Evolutionary conservation across 805 yeast genomes (phyloP).

Genomic region (Zygosaccharomyces rouxii): DNA sequence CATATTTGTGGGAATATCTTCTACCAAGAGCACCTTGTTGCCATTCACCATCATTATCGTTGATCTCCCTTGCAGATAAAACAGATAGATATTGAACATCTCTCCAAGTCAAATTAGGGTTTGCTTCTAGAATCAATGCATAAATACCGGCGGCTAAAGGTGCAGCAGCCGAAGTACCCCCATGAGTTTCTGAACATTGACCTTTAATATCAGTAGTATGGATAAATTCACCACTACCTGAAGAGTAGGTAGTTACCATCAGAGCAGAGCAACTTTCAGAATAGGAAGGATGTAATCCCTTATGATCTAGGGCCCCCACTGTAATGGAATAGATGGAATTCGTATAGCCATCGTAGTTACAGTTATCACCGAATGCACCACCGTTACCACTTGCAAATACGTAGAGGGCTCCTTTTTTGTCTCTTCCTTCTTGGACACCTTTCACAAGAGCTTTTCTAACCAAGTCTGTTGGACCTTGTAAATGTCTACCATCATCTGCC

Average conservation of each 20-base stretch:
- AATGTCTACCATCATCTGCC: constrained; percentile 80
- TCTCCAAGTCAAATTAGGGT: constrained; percentile 91
- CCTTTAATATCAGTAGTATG: constrained; percentile 78
- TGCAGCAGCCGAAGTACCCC: constrained; percentile 99
- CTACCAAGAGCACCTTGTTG: constrained; percentile 65
- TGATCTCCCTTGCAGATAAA: constrained; percentile 62
- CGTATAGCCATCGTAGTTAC: constrained; percentile 97
- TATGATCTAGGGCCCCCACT: constrained; percentile 86
- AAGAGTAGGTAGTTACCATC: constrained; percentile 86
- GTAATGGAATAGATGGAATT: constrained; percentile 93
- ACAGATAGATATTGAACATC: constrained; percentile 86
- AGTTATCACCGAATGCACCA: constrained; percentile 73
- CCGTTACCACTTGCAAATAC: constrained; percentile 98
- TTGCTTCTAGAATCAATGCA: constrained; percentile 72
- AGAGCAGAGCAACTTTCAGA: constrained; percentile 94
- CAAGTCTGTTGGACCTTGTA: constrained; percentile 77
- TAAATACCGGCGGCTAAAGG: constrained; percentile 97
- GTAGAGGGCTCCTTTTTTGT: constrained; percentile 76
- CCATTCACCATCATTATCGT: constrained; percentile 65
- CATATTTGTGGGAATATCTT: constrained; percentile 78
- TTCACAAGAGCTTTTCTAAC: constrained; percentile 80
- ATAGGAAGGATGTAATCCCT: constrained; percentile 82
- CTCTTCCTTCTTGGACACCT: constrained; percentile 79
- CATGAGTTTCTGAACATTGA: constrained; percentile 70
- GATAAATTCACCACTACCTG: constrained; percentile 85